Evolutionary conservation across 441 rosid genomes (phyloP).

Genomic region (Adansonia grandidieri): DNA sequence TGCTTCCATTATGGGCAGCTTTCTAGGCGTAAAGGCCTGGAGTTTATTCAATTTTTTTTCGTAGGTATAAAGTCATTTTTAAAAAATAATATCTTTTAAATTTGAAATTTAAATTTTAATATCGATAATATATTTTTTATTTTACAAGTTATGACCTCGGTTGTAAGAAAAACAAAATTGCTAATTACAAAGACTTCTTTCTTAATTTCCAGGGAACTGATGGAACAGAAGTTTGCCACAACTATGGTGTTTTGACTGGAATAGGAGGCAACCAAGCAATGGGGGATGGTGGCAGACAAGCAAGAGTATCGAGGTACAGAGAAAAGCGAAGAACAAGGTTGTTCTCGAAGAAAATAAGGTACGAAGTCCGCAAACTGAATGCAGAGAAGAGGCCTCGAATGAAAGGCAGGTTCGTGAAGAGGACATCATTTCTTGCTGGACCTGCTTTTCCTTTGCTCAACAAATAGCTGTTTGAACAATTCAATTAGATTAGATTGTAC

Average conservation of each 20-base stretch:
- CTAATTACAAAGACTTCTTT: too few species aligned
- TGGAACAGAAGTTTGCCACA: constrained; percentile 36
- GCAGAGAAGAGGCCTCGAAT: constrained; percentile 98
- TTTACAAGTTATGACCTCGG: too few species aligned
- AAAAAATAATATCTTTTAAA: too few species aligned
- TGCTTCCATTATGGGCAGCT: too few species aligned
- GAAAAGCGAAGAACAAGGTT: constrained; percentile 88
- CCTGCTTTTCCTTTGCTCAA: too few species aligned
- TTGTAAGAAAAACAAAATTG: too few species aligned
- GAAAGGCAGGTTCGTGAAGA: constrained; percentile 96
- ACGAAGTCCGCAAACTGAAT: constrained; percentile 88
- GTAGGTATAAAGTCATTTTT: too few species aligned
- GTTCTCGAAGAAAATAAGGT: constrained; percentile 95
- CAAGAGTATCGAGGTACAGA: constrained; percentile 80
- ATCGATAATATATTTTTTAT: too few species aligned
- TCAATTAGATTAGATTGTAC: background rate
- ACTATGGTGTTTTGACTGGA: constrained; percentile 30
- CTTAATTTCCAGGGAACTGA: constrained; percentile 36
- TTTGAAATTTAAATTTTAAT: too few species aligned
- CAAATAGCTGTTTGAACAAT: background rate
- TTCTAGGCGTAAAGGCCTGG: too few species aligned
- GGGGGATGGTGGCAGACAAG: constrained; percentile 74
- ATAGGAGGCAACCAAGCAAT: constrained; percentile 28
- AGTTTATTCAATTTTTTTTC: too few species aligned
- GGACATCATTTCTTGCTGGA: constrained; percentile 44